phyloP scores from a whole-genome alignment of 768 basidiomycete genomes.

The Boletales sp. region DNA sequence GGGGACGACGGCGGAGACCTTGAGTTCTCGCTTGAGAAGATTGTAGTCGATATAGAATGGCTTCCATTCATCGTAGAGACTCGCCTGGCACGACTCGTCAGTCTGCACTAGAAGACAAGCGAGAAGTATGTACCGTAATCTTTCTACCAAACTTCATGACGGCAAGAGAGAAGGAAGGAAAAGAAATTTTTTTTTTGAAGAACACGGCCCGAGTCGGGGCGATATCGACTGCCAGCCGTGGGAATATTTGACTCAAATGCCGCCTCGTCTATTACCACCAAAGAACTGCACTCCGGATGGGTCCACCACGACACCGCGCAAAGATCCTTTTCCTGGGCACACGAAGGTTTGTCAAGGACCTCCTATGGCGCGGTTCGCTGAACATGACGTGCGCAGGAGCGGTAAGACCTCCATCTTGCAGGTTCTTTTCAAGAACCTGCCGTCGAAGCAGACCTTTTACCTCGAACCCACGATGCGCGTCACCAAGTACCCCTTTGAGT shows the following conservation, averaged over 20 bases:
- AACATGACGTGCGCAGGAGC: slow-evolving; percentile 47
- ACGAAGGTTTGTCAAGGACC: slow-evolving; percentile 44
- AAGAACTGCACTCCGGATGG: not conserved
- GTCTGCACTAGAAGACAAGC: not conserved
- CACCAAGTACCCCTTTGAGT: slow-evolving; percentile 78
- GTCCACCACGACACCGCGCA: slow-evolving; percentile 37
- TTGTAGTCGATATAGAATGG: slow-evolving; percentile 91
- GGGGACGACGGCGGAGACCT: slow-evolving; percentile 41
- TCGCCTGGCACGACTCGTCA: slow-evolving; percentile 44
- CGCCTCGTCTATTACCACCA: not conserved
- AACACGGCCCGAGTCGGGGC: too few species aligned
- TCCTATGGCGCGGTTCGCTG: not conserved
- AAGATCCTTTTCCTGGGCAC: slow-evolving; percentile 73
- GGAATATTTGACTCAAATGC: slow-evolving; percentile 1
- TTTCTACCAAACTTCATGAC: slow-evolving; percentile 81
- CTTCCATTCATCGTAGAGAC: slow-evolving; percentile 87
- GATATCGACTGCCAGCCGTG: slow-evolving; percentile 2
- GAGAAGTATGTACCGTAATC: slow-evolving; percentile 50
- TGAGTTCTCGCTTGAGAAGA: slow-evolving; percentile 84
- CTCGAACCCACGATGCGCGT: slow-evolving; percentile 83
- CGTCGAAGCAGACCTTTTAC: slow-evolving; percentile 84
- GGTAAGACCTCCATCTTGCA: slow-evolving; percentile 92
- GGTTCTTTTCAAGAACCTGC: slow-evolving; percentile 84
- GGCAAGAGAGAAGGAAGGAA: not conserved
- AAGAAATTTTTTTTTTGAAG: too few species aligned